phyloP scores from a whole-genome alignment of 177 flowering plant genomes.

The Vitis hybrid region DNA sequence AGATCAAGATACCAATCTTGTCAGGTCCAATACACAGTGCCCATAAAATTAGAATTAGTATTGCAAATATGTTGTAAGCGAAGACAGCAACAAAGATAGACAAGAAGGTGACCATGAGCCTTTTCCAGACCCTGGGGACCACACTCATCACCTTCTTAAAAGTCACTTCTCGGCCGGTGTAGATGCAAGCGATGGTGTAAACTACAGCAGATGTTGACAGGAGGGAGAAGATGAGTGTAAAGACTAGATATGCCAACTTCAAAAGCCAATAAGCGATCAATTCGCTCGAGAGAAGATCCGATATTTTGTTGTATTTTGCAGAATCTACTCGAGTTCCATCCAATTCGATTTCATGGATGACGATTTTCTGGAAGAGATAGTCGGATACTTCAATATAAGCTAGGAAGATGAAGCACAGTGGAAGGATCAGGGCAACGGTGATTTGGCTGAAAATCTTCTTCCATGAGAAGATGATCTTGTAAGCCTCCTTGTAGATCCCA shows the following conservation, averaged over 20 bases:
- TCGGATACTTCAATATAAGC: conserved; percentile 43
- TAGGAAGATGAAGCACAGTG: conserved; percentile 56
- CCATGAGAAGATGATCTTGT: conserved; percentile 40
- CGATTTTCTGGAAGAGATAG: conserved; percentile 28
- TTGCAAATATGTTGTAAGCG: conserved; percentile 19
- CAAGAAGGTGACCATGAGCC: conserved; percentile 56
- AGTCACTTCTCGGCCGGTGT: conserved; percentile 38
- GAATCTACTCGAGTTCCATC: conserved; percentile 19
- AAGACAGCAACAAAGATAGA: conserved; percentile 27
- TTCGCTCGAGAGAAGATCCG: conserved; percentile 34
- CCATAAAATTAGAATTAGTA: conserved; percentile 6
- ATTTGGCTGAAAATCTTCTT: conserved; percentile 52
- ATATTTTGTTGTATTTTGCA: conserved; percentile 14
- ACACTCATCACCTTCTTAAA: conserved; percentile 44
- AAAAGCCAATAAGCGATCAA: conserved; percentile 24
- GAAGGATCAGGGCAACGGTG: conserved; percentile 55
- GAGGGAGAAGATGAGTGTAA: conserved; percentile 40
- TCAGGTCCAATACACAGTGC: not conserved
- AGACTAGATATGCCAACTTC: conserved; percentile 30
- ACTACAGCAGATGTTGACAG: conserved; percentile 60
- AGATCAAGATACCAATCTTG: not conserved
- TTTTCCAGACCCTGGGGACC: conserved; percentile 62
- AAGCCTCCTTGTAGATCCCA: conserved; percentile 51
- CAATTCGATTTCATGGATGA: conserved; percentile 16
- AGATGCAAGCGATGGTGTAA: conserved; percentile 52